Evolutionary conservation across 1,284 basidiomycete genomes (phyloP).

Genomic region (Cutaneotrichosporon curvatum): DNA sequence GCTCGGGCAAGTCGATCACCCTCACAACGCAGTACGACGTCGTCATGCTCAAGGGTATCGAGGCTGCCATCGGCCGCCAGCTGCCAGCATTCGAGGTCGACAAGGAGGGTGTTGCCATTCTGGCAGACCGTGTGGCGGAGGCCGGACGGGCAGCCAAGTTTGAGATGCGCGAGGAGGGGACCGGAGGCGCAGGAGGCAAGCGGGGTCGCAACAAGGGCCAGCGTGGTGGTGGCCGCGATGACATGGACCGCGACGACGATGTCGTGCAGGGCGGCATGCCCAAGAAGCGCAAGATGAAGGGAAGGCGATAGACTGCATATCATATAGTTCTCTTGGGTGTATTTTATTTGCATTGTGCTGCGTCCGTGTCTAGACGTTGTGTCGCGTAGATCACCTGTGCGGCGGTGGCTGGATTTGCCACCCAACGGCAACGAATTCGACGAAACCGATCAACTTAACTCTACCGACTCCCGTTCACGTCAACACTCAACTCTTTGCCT

Average conservation of each 20-base stretch:
- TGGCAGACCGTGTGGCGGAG: conserved; percentile 85
- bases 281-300: conserved; percentile 40
- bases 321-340: neutral
- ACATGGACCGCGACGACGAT: conserved; percentile 82
- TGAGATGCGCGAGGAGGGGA: conserved; percentile 54
- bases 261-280: conserved; percentile 49
- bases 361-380: too few relatives aligned
- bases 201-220: conserved; percentile 52
- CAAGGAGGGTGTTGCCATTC: conserved; percentile 78
- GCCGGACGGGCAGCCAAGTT: conserved; percentile 74
- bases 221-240: conserved; percentile 60
- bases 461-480: neutral
- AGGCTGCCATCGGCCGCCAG: conserved; percentile 83
- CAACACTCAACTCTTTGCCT: too few relatives aligned
- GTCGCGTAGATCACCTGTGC: too few relatives aligned
- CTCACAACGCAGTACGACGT: conserved; percentile 98
- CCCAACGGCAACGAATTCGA: neutral
- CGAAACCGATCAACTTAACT: neutral
- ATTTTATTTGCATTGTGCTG: neutral
- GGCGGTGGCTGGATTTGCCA: neutral
- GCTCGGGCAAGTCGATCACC: conserved; percentile 91
- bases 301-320: neutral
- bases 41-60: conserved; percentile 90
- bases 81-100: conserved; percentile 87
- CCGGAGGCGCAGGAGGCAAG: conserved; percentile 50